Percentiles rank a stretch among this genome's conserved stretches.
Evolutionary conservation across 2,329 filamentous ascomycete genomes (phyloP).

Genomic region (Trichothecium sympodiale): DNA sequence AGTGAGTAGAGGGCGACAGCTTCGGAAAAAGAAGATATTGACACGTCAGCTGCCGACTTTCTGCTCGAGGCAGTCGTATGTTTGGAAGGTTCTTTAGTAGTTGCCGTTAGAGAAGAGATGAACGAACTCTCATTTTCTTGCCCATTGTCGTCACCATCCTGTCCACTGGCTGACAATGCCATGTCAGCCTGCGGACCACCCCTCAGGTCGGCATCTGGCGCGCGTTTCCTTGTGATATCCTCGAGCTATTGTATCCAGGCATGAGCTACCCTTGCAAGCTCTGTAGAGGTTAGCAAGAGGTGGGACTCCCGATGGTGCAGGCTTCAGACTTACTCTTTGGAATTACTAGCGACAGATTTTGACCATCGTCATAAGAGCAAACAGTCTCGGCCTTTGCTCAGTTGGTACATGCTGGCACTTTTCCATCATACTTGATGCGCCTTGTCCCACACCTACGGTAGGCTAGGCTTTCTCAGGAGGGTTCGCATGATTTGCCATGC

Average conservation of each 20-base stretch:
- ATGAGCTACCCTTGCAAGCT: conserved; percentile 13
- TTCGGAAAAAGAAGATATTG: conserved; percentile 1
- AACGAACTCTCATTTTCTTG: not conserved
- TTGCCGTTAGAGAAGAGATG: not conserved
- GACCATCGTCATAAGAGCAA: conserved; percentile 25
- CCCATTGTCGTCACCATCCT: conserved; percentile 3
- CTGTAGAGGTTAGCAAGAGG: not conserved
- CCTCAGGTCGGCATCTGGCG: conserved; percentile 17
- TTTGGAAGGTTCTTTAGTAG: not conserved
- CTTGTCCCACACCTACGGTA: conserved; percentile 23
- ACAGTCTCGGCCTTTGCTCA: conserved; percentile 21
- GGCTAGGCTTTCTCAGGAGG: conserved; percentile 23
- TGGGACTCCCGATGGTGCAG: too few relatives aligned
- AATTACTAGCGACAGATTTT: conserved; percentile 20
- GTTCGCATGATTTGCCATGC: too few relatives aligned
- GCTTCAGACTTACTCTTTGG: conserved; percentile 20
- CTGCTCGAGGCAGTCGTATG: not conserved
- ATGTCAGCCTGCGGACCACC: conserved; percentile 16
- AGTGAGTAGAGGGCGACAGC: conserved; percentile 12
- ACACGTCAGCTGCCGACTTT: not conserved
- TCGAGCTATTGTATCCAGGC: conserved; percentile 23
- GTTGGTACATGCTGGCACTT: conserved; percentile 23
- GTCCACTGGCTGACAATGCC: conserved; percentile 8
- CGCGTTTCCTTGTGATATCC: conserved; percentile 13
- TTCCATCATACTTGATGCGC: conserved; percentile 27